Percentiles rank a stretch among this genome's conserved stretches.
These are phyloP conservation scores for Nymphaea thermarum DNA, from an alignment of 164 flowering plant genomes.

Conservation along the genomic window DNA sequence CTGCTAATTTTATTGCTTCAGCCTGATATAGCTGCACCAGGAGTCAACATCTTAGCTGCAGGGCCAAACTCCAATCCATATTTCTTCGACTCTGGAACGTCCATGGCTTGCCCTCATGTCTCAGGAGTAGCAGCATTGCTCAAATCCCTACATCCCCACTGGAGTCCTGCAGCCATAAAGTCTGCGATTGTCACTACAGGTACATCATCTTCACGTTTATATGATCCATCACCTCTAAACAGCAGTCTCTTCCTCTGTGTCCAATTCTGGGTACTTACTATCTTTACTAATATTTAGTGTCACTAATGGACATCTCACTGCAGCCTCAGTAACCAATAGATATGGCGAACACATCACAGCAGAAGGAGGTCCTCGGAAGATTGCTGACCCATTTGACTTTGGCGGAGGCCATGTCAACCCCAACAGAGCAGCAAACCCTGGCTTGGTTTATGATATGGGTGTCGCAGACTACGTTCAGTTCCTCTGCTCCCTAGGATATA, in stretches of 20 bases:
- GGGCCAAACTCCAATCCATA: not conserved
- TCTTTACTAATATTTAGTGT: too few relatives aligned
- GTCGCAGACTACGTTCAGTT: conserved; percentile 29
- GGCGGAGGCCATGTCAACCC: conserved; percentile 34
- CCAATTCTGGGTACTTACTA: too few relatives aligned
- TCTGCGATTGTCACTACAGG: conserved; percentile 38
- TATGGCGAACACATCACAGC: not conserved
- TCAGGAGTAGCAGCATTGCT: conserved; percentile 11
- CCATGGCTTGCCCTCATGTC: conserved; percentile 17
- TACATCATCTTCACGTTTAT: conserved; percentile 8
- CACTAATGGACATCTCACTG: not conserved
- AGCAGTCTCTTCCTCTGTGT: too few relatives aligned
- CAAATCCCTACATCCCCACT: conserved; percentile 12
- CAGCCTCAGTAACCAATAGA: not conserved
- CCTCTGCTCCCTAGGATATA: conserved; percentile 44
- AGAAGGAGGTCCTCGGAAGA: conserved; percentile 6
- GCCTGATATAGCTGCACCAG: conserved; percentile 5
- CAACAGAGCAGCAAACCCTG: conserved; percentile 29
- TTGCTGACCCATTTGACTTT: conserved; percentile 32
- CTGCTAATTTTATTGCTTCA: not conserved
- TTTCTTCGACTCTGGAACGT: conserved; percentile 7
- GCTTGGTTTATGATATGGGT: conserved; percentile 19
- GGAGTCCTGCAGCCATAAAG: conserved; percentile 18
- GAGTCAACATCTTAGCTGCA: conserved; percentile 1
- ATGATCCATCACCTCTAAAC: too few relatives aligned